These are phyloP conservation scores for Austroboletus novae-zelandiae DNA, from an alignment of 1,284 basidiomycete genomes.

Conservation along the genomic window DNA sequence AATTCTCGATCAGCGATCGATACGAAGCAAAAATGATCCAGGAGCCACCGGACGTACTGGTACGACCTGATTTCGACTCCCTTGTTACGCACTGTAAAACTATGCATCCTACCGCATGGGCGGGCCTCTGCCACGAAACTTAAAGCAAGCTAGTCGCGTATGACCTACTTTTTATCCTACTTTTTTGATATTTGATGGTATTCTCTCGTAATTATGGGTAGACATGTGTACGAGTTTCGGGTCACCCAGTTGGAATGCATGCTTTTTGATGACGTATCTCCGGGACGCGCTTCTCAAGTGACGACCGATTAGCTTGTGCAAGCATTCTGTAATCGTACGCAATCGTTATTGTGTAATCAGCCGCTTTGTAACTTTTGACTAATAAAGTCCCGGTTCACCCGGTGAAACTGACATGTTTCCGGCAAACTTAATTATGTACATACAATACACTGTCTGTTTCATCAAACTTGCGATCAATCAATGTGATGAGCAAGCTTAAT, in stretches of 20 bases:
- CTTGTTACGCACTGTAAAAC: conserved; percentile 34
- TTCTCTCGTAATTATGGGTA: conserved; percentile 16
- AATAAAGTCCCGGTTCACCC: no score
- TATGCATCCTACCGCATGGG: conserved; percentile 30
- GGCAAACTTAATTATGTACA: no score
- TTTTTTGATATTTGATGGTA: conserved; percentile 16
- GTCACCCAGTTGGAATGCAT: background rate
- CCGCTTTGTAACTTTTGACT: no score
- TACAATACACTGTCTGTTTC: background rate
- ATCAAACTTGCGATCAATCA: background rate
- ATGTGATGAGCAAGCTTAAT: conserved; percentile 49
- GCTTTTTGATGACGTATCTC: background rate
- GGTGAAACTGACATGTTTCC: no score
- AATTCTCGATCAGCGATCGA: conserved; percentile 30
- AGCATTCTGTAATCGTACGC: background rate
- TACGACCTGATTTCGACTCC: conserved; percentile 27
- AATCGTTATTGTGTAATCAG: background rate
- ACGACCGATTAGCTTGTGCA: no score
- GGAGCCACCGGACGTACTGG: conserved; percentile 33
- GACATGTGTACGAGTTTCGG: background rate
- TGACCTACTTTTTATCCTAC: conserved; percentile 13
- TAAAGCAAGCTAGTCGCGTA: background rate
- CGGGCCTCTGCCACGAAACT: conserved; percentile 22
- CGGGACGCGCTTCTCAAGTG: no score
- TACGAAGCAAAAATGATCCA: conserved; percentile 26